phyloP scores from a whole-genome alignment of 2,329 filamentous ascomycete species.

The Fonsecaea pugnacius region DNA sequence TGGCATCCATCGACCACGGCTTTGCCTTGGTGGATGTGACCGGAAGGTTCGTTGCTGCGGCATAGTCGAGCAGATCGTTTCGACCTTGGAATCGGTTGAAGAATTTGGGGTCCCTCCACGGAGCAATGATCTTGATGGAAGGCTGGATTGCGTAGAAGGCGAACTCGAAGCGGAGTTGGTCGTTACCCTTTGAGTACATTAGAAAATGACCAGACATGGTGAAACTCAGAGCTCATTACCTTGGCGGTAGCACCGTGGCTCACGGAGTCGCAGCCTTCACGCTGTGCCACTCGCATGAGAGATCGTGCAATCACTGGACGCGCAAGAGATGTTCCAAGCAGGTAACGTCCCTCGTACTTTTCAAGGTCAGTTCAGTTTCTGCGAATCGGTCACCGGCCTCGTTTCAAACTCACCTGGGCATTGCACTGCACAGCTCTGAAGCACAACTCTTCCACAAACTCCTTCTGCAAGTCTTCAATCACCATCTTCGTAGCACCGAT shows the following conservation, averaged over 20 bases:
- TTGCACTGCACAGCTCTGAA: slow-evolving; percentile 76
- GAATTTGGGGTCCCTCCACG: slow-evolving; percentile 55
- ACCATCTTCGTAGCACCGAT: slow-evolving; percentile 66
- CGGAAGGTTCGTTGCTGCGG: slow-evolving; percentile 39
- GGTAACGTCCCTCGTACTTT: slow-evolving; percentile 32
- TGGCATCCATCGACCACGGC: slow-evolving; percentile 70
- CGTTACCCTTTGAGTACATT: slow-evolving; percentile 46
- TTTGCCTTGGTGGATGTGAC: slow-evolving; percentile 51
- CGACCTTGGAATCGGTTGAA: slow-evolving; percentile 55
- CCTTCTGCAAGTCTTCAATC: slow-evolving; percentile 65
- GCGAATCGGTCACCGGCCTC: background rate
- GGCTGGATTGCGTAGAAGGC: slow-evolving; percentile 56
- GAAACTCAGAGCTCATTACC: background rate
- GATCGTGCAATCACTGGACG: slow-evolving; percentile 54
- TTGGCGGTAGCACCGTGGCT: slow-evolving; percentile 52
- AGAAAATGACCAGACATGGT: background rate
- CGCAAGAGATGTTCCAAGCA: slow-evolving; percentile 42
- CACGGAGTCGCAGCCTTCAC: slow-evolving; percentile 47
- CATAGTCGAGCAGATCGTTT: slow-evolving; percentile 56
- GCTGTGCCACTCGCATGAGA: slow-evolving; percentile 48
- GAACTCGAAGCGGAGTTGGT: slow-evolving; percentile 56
- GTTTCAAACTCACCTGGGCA: slow-evolving; percentile 40
- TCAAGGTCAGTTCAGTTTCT: background rate
- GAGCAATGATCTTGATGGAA: slow-evolving; percentile 53
- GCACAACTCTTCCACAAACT: slow-evolving; percentile 80